These are phyloP conservation scores for Durotheca rogersii DNA, from an alignment of 495 filamentous ascomycete species.

Conservation along the genomic window DNA sequence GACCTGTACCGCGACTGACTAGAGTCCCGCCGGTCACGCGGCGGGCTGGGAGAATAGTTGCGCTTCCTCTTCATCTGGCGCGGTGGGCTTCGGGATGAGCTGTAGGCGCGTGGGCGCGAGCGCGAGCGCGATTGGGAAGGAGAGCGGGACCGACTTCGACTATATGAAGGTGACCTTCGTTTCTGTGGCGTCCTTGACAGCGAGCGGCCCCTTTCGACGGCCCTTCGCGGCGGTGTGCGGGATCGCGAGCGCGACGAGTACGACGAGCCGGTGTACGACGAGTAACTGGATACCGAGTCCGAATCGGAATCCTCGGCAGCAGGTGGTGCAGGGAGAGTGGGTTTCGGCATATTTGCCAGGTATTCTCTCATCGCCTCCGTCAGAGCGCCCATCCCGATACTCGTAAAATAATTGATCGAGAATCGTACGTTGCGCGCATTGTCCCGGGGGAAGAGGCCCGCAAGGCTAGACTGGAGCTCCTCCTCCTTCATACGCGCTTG, in stretches of 20 bases:
- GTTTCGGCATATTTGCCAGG: conserved; percentile 81
- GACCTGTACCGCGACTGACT: conserved; percentile 35
- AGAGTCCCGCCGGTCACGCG: conserved; percentile 19
- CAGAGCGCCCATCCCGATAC: conserved; percentile 89
- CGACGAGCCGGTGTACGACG: conserved; percentile 60
- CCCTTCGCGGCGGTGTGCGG: conserved; percentile 34
- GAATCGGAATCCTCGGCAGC: conserved; percentile 57
- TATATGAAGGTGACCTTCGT: conserved; percentile 43
- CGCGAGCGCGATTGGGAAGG: conserved; percentile 38
- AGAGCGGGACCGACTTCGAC: conserved; percentile 43
- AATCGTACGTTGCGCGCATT: conserved; percentile 89
- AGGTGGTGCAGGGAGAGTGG: conserved; percentile 66
- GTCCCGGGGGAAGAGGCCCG: conserved; percentile 87
- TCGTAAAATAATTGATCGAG: conserved; percentile 98
- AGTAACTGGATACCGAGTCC: conserved; percentile 65
- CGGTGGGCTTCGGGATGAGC: conserved; percentile 25
- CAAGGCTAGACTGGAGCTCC: conserved; percentile 71
- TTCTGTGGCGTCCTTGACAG: conserved; percentile 45
- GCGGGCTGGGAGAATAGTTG: conserved; percentile 22
- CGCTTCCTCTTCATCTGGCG: conserved; percentile 16
- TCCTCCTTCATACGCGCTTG: conserved; percentile 75
- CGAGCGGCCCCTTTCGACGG: conserved; percentile 36
- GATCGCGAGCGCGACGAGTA: conserved; percentile 53
- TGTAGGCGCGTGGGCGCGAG: no score
- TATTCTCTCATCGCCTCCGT: conserved; percentile 94